A percentile compares a stretch with the other conserved stretches of the same genome.
These are phyloP conservation scores for Xylaria polymorpha DNA, from an alignment of 2,329 filamentous ascomycete species.

Conservation along the genomic window DNA sequence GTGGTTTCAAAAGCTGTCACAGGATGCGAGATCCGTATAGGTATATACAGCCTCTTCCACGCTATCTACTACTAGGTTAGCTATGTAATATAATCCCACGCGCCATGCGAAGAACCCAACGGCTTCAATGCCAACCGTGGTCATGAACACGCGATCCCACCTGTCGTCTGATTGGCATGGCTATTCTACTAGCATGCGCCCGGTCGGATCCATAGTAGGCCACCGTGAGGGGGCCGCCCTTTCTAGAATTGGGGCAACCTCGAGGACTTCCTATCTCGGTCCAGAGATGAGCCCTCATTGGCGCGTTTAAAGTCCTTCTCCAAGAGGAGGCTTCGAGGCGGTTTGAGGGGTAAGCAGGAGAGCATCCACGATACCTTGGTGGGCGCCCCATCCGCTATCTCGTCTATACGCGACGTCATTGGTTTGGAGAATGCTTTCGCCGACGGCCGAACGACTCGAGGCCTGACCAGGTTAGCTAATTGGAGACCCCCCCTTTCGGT, in stretches of 20 bases:
- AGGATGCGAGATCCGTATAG: constrained; percentile 23
- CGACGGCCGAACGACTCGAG: constrained; percentile 21
- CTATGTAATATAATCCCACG: constrained; percentile 13
- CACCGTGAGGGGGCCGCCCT: constrained; percentile 10
- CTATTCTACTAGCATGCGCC: constrained; percentile 26
- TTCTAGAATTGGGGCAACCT: constrained; percentile 17
- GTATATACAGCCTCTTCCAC: constrained; percentile 24
- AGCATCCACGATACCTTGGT: not conserved
- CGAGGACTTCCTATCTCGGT: constrained; percentile 36
- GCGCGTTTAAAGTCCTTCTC: constrained; percentile 35
- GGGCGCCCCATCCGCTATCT: constrained; percentile 1
- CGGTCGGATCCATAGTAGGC: constrained; percentile 18
- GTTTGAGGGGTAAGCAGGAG: constrained; percentile 20
- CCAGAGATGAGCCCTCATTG: constrained; percentile 24
- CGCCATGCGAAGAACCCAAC: constrained; percentile 28
- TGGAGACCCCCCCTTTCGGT: not conserved
- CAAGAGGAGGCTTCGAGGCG: constrained; percentile 29
- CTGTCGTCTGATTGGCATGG: constrained; percentile 37
- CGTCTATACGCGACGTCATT: constrained; percentile 16
- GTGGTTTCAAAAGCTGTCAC: constrained; percentile 36
- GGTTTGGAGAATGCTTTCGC: constrained; percentile 33
- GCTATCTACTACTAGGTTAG: constrained; percentile 3
- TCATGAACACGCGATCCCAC: constrained; percentile 22
- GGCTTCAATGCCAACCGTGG: constrained; percentile 14
- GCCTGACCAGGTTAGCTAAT: not conserved